Evolutionary conservation across 108 stramenopile genomes (phyloP).

Genomic region (Hondaea fermentalgiana): DNA sequence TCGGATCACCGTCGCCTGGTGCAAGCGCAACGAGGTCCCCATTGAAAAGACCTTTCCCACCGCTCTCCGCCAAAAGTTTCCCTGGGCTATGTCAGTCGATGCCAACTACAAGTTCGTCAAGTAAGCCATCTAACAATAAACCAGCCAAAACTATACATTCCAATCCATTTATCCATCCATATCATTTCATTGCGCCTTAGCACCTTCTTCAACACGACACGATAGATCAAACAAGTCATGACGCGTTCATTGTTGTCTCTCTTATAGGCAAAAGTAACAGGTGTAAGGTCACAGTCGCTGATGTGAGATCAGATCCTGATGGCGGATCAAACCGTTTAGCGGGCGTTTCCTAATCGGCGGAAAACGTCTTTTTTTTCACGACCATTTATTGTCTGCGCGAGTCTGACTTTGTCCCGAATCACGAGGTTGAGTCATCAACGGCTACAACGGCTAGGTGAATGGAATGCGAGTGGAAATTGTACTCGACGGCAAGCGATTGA

Average conservation of each 20-base stretch:
- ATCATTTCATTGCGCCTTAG: too few relatives aligned
- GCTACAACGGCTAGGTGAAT: too few relatives aligned
- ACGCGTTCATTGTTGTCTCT: background rate
- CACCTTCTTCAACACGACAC: background rate
- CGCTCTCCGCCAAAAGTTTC: conserved; percentile 93
- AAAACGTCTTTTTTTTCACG: too few relatives aligned
- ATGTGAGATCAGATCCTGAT: too few relatives aligned
- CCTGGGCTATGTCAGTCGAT: conserved; percentile 94
- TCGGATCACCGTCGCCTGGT: conserved; percentile 96
- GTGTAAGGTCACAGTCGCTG: too few relatives aligned
- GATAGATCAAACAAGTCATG: background rate
- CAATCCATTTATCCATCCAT: background rate
- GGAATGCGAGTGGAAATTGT: too few relatives aligned
- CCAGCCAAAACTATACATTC: background rate
- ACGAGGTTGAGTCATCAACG: too few relatives aligned
- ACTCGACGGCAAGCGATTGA: too few relatives aligned
- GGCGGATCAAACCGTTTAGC: too few relatives aligned
- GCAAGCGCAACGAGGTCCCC: conserved; percentile 90
- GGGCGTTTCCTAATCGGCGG: too few relatives aligned
- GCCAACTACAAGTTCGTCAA: background rate
- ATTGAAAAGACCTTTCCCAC: conserved; percentile 92
- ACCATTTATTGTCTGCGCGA: too few relatives aligned
- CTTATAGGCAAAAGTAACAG: background rate
- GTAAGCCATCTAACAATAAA: background rate
- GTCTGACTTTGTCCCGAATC: too few relatives aligned